Base-by-base conservation (phyloP, 2,329 filamentous ascomycete species). In the Lecanicillium sp. region DNA sequence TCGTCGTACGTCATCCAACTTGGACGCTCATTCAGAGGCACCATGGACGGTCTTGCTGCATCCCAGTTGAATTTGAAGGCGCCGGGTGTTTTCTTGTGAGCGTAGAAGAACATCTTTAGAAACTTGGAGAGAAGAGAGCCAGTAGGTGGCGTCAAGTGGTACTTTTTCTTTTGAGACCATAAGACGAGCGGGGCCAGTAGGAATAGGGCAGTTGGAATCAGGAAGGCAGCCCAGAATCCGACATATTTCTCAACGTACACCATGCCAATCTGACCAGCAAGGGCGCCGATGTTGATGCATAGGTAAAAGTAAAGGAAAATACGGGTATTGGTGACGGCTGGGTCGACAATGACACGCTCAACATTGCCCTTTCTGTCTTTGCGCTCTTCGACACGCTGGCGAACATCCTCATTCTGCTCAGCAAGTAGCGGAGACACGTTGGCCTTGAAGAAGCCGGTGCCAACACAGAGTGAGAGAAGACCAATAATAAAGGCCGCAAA, bases 1-100 rank as follows among this genome's bases (percentile, higher is more conserved):
- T 90, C 85, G 45, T 90, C 84, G 49, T 87, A 88, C 0, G 79
- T 83, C 80, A 89, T 88, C 83, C 83, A 89, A 0, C 40, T 29
- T 0, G 83, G 83, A 39, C 78, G 78, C 45, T 68, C 55, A 2
- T 57, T 58, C 27, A 70, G 62, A 8, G 71, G 62, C 5, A 85
- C 67, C 27, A 67, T 64, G 54, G 77, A 83, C 3, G 83, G 83
- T 62, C 84, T 85, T 43, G 78, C 76, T 4, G 65, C 54, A 18
- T 85, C 76, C 78, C 82, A 87, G 61, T 84, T 60, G 32, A 78
- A 55, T 82, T 81, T 41, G 73, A 44, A 4, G 71, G 75, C 68
- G 75, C 78, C 35, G 73, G 72, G 27, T 73, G 75, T n/a, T n/a
- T n/a, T n/a, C 60, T 81, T 83, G 59, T 74, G 72, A 0, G 77